phyloP scores from a whole-genome alignment of 352 stramenopile species.

The Pythium aphanidermatum region DNA sequence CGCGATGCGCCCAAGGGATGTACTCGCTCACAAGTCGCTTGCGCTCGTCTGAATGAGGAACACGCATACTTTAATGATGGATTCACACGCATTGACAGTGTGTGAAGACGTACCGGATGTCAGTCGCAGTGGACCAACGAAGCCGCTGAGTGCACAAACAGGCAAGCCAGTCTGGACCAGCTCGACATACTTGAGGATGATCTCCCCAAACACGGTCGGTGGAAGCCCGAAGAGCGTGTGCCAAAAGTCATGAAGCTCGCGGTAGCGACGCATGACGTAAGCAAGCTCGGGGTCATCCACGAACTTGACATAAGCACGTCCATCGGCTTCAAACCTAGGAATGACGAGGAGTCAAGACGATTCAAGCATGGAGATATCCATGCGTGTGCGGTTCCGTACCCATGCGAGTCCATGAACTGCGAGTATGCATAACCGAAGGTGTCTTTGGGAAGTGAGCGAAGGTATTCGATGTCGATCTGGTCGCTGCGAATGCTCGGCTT shows the following conservation, averaged over 20 bases:
- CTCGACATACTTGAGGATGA: constrained; percentile 97
- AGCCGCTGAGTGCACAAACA: constrained; percentile 89
- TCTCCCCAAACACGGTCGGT: constrained; percentile 93
- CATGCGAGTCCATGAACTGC: constrained; percentile 87
- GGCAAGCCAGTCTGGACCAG: constrained; percentile 95
- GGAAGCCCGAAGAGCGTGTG: constrained; percentile 94
- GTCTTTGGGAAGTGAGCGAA: constrained; percentile 58
- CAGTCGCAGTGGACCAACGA: constrained; percentile 86
- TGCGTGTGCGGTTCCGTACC: too few species aligned
- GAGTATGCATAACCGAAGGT: constrained; percentile 91
- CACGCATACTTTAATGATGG: not conserved
- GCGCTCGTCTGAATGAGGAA: constrained; percentile 39
- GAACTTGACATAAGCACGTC: constrained; percentile 74
- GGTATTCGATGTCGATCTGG: constrained; percentile 61
- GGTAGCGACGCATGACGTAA: constrained; percentile 95
- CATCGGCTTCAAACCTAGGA: constrained; percentile 89
- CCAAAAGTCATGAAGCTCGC: constrained; percentile 95
- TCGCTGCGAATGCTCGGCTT: constrained; percentile 76
- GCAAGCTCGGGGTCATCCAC: constrained; percentile 93
- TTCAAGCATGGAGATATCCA: not conserved
- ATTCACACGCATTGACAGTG: too few species aligned
- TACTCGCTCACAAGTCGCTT: constrained; percentile 79
- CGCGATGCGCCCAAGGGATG: constrained; percentile 91
- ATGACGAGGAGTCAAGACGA: too few species aligned
- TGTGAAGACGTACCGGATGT: constrained; percentile 34